These are phyloP conservation scores for Diaporthe sp. DNA, from an alignment of 2,329 filamentous ascomycete species.

Conservation along the genomic window DNA sequence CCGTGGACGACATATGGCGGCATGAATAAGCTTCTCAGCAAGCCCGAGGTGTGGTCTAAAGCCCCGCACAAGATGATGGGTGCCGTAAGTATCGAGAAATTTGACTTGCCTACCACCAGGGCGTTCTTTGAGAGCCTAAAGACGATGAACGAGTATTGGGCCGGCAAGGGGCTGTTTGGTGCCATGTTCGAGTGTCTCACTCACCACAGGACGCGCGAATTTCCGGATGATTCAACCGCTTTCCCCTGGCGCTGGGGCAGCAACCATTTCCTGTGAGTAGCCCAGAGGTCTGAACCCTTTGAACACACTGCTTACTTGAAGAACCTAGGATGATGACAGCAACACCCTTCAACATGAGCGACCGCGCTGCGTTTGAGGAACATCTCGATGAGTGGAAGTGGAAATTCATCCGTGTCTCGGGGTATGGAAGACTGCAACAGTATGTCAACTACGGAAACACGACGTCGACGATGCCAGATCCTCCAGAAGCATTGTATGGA, in stretches of 20 bases:
- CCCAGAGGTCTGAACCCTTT: no score
- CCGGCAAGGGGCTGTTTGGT: conserved; percentile 15
- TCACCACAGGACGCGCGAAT: not conserved
- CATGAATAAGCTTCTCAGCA: conserved; percentile 16
- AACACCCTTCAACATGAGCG: not conserved
- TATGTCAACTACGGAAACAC: conserved; percentile 31
- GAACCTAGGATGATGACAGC: conserved; percentile 18
- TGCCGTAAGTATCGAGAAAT: conserved; percentile 16
- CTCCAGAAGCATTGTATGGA: conserved; percentile 16
- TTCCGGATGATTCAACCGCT: not conserved
- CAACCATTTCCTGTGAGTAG: no score
- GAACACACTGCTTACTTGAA: no score
- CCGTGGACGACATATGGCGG: conserved; percentile 29
- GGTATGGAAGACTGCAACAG: conserved; percentile 24
- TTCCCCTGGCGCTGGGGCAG: conserved; percentile 18
- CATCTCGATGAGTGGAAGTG: conserved; percentile 16
- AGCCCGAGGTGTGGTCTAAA: conserved; percentile 14
- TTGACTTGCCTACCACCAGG: not conserved
- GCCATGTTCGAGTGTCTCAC: conserved; percentile 29
- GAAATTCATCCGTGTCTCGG: not conserved
- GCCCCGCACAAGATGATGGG: conserved; percentile 12
- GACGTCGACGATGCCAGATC: conserved; percentile 14
- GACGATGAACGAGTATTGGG: conserved; percentile 27
- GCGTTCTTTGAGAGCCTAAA: conserved; percentile 9
- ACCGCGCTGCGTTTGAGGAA: not conserved